Evolutionary conservation across 108 stramenopile genomes (phyloP).

Genomic region (Asterionellopsis glacialis): DNA sequence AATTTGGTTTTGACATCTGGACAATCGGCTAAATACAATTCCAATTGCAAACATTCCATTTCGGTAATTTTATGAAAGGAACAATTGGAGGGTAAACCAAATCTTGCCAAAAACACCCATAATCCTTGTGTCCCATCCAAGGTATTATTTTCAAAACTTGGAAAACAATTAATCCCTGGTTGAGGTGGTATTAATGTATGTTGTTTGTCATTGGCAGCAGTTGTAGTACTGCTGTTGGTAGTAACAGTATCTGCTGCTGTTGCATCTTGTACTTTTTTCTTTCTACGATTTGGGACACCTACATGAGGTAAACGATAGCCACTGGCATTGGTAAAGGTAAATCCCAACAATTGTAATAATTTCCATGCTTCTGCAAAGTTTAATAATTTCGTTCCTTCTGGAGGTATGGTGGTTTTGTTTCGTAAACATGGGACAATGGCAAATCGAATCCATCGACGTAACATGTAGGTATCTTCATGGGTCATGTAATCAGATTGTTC

Average conservation of each 20-base stretch:
- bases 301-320: background rate
- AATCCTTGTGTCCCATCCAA: background rate
- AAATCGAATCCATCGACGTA: background rate
- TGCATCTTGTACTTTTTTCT: too few species aligned
- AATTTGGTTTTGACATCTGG: background rate
- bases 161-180: background rate
- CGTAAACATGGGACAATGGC: background rate
- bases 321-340: background rate
- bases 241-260: background rate
- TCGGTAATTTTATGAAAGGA: background rate
- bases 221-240: background rate
- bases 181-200: too few species aligned
- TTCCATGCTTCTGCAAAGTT: background rate
- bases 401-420: background rate
- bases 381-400: background rate
- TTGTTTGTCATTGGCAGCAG: too few species aligned
- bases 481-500: background rate
- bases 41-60: background rate
- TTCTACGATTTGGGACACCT: background rate
- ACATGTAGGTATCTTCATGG: background rate
- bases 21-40: background rate
- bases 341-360: background rate
- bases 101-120: background rate
- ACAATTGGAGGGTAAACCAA: background rate
- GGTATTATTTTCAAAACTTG: background rate